Percentiles rank a stretch among this genome's conserved stretches.
These are phyloP conservation scores for Dactylonectria macrodidyma DNA, from an alignment of 2,329 filamentous ascomycete species.

Conservation along the genomic window DNA sequence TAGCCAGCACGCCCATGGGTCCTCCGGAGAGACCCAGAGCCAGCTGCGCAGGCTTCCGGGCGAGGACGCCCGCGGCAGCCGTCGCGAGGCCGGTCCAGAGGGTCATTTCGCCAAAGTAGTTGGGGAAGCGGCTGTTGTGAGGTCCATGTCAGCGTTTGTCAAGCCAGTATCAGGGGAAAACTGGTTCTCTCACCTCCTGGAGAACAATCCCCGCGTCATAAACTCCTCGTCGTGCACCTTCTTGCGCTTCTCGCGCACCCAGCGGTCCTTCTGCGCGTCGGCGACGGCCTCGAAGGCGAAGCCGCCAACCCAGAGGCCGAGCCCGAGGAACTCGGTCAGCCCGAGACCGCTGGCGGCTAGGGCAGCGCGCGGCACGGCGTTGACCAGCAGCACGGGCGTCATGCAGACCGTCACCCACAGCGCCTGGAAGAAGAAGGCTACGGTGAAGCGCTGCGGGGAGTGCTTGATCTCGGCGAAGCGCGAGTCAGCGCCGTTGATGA, in stretches of 20 bases:
- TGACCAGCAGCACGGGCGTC: constrained; percentile 75
- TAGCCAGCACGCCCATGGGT: constrained; percentile 48
- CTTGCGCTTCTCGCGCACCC: constrained; percentile 72
- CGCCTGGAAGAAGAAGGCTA: constrained; percentile 68
- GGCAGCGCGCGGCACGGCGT: constrained; percentile 70
- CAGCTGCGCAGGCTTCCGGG: constrained; percentile 66
- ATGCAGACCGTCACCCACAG: constrained; percentile 78
- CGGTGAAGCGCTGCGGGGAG: constrained; percentile 53
- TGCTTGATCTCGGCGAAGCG: constrained; percentile 61
- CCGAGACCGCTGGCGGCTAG: constrained; percentile 62
- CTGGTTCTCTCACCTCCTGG: constrained; percentile 57
- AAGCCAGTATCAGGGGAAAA: too few relatives aligned
- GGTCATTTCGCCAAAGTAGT: constrained; percentile 81
- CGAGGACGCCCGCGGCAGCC: constrained; percentile 69
- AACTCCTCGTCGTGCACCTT: constrained; percentile 80
- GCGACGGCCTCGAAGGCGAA: constrained; percentile 73
- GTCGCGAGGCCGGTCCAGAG: constrained; percentile 79
- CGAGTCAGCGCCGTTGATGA: constrained; percentile 70
- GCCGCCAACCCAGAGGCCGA: constrained; percentile 71
- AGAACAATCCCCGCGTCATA: constrained; percentile 74
- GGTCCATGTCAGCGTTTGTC: not conserved
- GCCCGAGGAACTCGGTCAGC: constrained; percentile 69
- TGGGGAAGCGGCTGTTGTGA: constrained; percentile 69
- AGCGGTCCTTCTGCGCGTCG: constrained; percentile 75
- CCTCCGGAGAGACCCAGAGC: constrained; percentile 69